Conservation (phyloP, 2,329 filamentous ascomycete species). For the Phoma sp. region DNA sequence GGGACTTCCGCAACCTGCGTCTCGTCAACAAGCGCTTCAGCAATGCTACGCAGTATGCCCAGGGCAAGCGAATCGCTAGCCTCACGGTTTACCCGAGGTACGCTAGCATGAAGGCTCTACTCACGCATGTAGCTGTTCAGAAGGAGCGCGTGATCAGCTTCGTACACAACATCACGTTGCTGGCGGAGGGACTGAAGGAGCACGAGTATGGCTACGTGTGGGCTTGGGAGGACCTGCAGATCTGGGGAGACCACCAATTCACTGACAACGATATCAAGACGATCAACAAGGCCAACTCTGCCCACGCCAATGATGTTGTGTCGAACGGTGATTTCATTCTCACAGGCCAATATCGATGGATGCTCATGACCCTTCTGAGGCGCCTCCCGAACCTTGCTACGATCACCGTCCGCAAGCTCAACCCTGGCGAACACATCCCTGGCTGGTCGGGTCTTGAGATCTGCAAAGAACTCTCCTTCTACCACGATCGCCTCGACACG, state of each 20-base stretch:
- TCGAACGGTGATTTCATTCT: slow-evolving; percentile 15
- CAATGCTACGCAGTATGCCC: not conserved
- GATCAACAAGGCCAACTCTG: slow-evolving; percentile 9
- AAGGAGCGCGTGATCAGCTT: not conserved
- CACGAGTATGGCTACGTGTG: slow-evolving; percentile 21
- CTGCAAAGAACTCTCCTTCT: slow-evolving; percentile 24
- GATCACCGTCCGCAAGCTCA: slow-evolving; percentile 24
- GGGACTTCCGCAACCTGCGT: slow-evolving; percentile 14
- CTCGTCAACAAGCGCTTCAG: slow-evolving; percentile 5
- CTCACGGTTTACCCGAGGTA: slow-evolving; percentile 13
- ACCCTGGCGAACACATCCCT: slow-evolving; percentile 24
- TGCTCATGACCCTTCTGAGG: slow-evolving; percentile 16
- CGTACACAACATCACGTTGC: slow-evolving; percentile 13
- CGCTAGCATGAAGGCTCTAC: slow-evolving; percentile 1
- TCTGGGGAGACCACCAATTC: not conserved
- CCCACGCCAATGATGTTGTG: slow-evolving; percentile 10
- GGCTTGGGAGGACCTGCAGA: slow-evolving; percentile 26
- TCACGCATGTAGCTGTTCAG: not conserved
- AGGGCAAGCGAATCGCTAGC: slow-evolving; percentile 1
- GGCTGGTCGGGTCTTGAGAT: slow-evolving; percentile 13
- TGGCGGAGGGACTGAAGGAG: slow-evolving; percentile 17
- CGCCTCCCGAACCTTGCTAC: slow-evolving; percentile 16
- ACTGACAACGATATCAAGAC: slow-evolving; percentile 9
- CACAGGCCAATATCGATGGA: slow-evolving; percentile 20
- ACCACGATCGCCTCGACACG: slow-evolving; percentile 9